Evolutionary conservation across 2,329 filamentous ascomycete genomes (phyloP), one percentile per base, ranked within the genome.

Genomic region (Orbilia blumenaviensis): DNA sequence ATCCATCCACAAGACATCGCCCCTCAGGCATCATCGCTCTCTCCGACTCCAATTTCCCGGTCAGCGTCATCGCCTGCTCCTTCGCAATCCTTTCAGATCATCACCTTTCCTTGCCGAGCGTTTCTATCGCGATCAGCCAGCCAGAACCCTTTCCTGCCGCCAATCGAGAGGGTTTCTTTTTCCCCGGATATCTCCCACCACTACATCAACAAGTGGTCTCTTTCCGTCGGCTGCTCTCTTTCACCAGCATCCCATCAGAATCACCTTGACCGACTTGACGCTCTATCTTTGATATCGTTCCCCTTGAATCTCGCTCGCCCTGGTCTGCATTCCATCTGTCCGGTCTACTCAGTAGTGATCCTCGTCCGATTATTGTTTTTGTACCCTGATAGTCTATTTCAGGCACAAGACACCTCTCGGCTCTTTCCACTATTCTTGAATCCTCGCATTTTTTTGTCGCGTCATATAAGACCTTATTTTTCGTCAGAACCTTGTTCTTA

Each of bases 131-230:
- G 66, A 63, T 62, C 60, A 38, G 25, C 38, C 52, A 56, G 52
- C 14, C 52, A 14, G 32, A 32, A 18, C 21, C 8, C 7, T 27
- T 42, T 48, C n/a, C 27, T 52, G 32, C 54, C 44, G 27, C 36
- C 58, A 54, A 23, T 63, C 66, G 46, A 62, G 63, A 67, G 63
- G 63, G 48, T 46, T 29, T 42, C 50, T 58, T 69, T n/a, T n/a
- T 71, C 66, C 66, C 66, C 66, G 66, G 66, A 71, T 71, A 71
- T 71, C 66, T 29, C 27, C 34, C 36, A 69, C 56, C 18, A 32
- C 48, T 25, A 34, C 44, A 25, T 23, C 29, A 54, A 32, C 34
- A 61, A 62, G 25, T 62, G 44, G 66, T 52, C 44, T 23, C 34
- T 52, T 62, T 32, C 54, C 54, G 54, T 68, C 36, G 66, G 32